These are phyloP conservation scores for Pseudocercospora macadamiae DNA, from an alignment of 2,329 filamentous ascomycete genomes.

Conservation along the genomic window DNA sequence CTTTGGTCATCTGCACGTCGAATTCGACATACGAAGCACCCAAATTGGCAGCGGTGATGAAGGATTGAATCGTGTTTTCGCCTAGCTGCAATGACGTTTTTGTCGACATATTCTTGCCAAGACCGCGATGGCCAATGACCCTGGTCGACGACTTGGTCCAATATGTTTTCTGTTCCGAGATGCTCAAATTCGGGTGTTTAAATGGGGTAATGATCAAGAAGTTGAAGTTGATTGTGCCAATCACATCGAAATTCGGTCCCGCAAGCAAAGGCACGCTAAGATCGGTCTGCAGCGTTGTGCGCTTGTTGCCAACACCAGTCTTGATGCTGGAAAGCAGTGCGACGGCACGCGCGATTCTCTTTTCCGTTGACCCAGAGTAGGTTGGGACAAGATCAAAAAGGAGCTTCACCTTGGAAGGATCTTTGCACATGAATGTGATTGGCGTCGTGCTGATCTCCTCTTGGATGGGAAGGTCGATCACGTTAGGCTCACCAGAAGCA, in stretches of 20 bases:
- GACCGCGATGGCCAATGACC: constrained; percentile 72
- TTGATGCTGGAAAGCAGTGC: constrained; percentile 86
- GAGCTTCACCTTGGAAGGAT: constrained; percentile 80
- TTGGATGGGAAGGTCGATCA: constrained; percentile 90
- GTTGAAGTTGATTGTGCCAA: constrained; percentile 95
- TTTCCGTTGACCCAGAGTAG: constrained; percentile 80
- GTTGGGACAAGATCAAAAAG: constrained; percentile 95
- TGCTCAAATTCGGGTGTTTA: constrained; percentile 87
- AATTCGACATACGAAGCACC: constrained; percentile 74
- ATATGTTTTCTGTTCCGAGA: constrained; percentile 89
- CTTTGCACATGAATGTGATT: constrained; percentile 80
- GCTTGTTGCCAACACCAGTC: constrained; percentile 77
- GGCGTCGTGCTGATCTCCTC: constrained; percentile 94
- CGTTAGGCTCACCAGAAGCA: constrained; percentile 81
- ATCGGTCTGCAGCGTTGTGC: constrained; percentile 91
- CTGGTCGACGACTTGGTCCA: constrained; percentile 94
- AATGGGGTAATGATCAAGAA: constrained; percentile 95
- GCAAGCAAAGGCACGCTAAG: constrained; percentile 89
- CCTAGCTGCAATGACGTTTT: constrained; percentile 90
- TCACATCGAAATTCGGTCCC: constrained; percentile 79
- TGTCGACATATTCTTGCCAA: constrained; percentile 85
- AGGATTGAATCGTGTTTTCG: constrained; percentile 93
- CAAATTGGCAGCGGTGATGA: constrained; percentile 92
- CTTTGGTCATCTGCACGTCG: constrained; percentile 97
- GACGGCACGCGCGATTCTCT: constrained; percentile 83